Conservation (phyloP, 148 eudicot genomes). For the Rhododendron mucronatum region DNA sequence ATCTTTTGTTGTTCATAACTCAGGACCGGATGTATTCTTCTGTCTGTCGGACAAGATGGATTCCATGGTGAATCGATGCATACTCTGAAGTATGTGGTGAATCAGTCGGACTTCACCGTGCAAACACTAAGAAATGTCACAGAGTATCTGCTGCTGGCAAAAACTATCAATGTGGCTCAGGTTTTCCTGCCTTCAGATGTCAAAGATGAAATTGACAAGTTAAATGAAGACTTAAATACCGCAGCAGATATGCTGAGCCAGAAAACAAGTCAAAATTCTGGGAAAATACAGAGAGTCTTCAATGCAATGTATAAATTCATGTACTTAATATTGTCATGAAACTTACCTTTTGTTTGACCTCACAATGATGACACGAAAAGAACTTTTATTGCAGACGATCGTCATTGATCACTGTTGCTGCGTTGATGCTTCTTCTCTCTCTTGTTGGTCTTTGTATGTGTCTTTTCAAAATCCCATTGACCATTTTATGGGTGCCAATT, state of each 20-base stretch:
- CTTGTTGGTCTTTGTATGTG: conserved; percentile 77
- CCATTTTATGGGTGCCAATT: not conserved
- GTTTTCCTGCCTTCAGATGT: conserved; percentile 48
- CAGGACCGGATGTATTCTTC: conserved; percentile 83
- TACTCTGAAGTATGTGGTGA: conserved; percentile 79
- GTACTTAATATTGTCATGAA: not conserved
- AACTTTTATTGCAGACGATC: conserved; percentile 48
- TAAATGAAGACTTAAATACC: conserved; percentile 33
- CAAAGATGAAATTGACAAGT: conserved; percentile 35
- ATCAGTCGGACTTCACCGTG: conserved; percentile 84
- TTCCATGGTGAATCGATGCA: conserved; percentile 68
- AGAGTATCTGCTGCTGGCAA: conserved; percentile 64
- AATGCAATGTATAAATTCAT: conserved; percentile 51
- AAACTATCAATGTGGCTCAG: conserved; percentile 46
- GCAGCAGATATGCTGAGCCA: conserved; percentile 57
- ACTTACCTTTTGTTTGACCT: not conserved
- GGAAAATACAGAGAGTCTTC: conserved; percentile 61
- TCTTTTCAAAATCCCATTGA: not conserved
- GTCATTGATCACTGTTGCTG: conserved; percentile 62
- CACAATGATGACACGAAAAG: conserved; percentile 9
- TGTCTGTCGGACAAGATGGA: conserved; percentile 67
- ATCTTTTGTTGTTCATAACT: not conserved
- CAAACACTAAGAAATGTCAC: conserved; percentile 81
- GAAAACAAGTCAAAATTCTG: conserved; percentile 71
- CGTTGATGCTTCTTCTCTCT: conserved; percentile 66